Evolutionary conservation across 23 red algal genomes (phyloP).

Genomic region (Porphyridium purpureum): DNA sequence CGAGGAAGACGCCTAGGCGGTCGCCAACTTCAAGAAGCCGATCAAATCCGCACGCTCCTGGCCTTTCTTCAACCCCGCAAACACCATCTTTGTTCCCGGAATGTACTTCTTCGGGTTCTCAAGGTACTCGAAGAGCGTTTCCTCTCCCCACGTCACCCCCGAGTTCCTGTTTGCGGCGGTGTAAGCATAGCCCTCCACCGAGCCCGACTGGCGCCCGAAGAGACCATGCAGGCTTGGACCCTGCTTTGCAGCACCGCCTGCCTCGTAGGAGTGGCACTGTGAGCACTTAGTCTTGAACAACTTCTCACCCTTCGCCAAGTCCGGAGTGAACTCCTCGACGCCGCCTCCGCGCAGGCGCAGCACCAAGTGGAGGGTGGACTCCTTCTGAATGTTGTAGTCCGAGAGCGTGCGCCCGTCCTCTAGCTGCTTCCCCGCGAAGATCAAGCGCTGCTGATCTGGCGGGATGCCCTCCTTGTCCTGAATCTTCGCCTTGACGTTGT

Average conservation of each 20-base stretch:
- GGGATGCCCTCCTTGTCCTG: conserved; percentile 99
- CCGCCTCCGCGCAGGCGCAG: conserved; percentile 8
- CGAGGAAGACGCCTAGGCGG: conserved; percentile 13
- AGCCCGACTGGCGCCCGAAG: conserved; percentile 67
- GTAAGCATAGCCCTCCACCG: conserved; percentile 81
- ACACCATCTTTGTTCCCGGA: conserved; percentile 99
- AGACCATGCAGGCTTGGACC: conserved; percentile 95
- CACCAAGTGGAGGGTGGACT: conserved; percentile 89
- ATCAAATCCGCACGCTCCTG: conserved; percentile 94
- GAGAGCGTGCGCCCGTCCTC: conserved; percentile 93
- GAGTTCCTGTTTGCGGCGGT: conserved; percentile 99
- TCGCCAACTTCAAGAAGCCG: conserved; percentile 86
- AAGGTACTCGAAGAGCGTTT: conserved; percentile 89
- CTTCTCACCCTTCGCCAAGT: conserved; percentile 66
- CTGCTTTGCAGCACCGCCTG: conserved; percentile 71
- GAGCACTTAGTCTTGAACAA: conserved; percentile 99
- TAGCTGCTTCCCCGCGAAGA: conserved; percentile 98
- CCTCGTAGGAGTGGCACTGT: conserved; percentile 93
- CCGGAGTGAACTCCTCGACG: neutral
- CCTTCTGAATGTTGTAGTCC: conserved; percentile 99
- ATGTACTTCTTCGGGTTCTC: conserved; percentile 98
- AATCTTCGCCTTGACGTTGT: conserved; percentile 99
- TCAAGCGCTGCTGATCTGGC: conserved; percentile 97
- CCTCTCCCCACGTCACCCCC: conserved; percentile 81
- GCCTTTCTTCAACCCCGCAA: conserved; percentile 89